Evolutionary conservation across 2,329 filamentous ascomycete genomes (phyloP).

Genomic region (Thielaviopsis populi): DNA sequence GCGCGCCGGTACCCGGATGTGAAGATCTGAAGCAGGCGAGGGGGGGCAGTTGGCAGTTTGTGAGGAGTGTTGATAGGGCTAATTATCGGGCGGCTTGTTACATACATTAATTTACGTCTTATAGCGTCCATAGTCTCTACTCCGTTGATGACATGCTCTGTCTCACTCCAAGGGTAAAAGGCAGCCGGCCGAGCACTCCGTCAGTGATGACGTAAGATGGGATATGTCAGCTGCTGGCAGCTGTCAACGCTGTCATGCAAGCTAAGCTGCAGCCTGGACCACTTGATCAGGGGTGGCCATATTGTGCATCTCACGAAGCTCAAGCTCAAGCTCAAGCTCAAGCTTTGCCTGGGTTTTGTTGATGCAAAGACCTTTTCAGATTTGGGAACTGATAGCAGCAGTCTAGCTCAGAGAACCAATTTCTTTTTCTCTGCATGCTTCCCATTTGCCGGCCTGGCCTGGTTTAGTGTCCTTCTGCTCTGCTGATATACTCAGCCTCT

Average conservation of each 20-base stretch:
- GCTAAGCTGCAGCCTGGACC: not conserved
- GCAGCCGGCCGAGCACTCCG: not conserved
- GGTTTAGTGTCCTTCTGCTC: not conserved
- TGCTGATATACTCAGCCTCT: not conserved
- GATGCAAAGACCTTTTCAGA: not conserved
- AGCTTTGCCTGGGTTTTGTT: too few relatives aligned
- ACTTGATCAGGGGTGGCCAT: slow-evolving; percentile 4
- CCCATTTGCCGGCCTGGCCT: too few relatives aligned
- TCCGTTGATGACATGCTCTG: too few relatives aligned
- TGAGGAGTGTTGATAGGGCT: not conserved
- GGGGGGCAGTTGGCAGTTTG: slow-evolving; percentile 24
- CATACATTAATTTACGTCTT: too few relatives aligned
- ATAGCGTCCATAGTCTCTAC: too few relatives aligned
- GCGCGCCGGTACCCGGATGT: slow-evolving; percentile 55
- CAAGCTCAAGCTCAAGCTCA: not conserved
- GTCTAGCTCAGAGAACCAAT: not conserved
- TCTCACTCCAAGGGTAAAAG: too few relatives aligned
- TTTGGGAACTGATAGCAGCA: not conserved
- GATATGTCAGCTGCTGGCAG: not conserved
- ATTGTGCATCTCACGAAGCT: not conserved
- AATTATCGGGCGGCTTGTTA: too few relatives aligned
- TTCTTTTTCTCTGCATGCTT: not conserved
- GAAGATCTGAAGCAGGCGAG: slow-evolving; percentile 26
- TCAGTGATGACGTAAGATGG: not conserved
- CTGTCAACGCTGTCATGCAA: too few relatives aligned